These are phyloP conservation scores for Phanerodontia chrysosporium DNA, from an alignment of 768 basidiomycete genomes.

Conservation along the genomic window DNA sequence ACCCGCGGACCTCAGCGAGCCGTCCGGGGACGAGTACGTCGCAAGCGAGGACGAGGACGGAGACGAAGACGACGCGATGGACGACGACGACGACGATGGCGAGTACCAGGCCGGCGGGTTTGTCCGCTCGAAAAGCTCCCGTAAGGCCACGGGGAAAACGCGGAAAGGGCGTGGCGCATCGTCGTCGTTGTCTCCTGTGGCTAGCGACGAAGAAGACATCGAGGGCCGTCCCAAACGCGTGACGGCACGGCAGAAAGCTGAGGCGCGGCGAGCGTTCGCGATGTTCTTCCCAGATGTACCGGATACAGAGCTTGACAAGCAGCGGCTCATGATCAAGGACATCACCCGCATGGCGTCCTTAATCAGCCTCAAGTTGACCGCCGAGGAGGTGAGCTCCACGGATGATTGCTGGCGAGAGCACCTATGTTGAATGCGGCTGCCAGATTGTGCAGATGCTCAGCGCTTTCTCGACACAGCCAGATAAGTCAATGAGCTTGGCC, in stretches of 20 bases:
- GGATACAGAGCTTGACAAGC: constrained; percentile 40
- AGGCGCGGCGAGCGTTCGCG: constrained; percentile 56
- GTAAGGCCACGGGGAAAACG: constrained; percentile 7
- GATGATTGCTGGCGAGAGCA: neutral
- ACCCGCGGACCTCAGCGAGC: constrained; percentile 16
- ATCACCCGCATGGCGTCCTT: constrained; percentile 54
- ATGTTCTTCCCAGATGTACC: constrained; percentile 66
- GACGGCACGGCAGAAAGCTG: constrained; percentile 48
- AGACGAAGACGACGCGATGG: constrained; percentile 7
- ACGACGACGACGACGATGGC: constrained; percentile 27
- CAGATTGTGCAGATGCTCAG: constrained; percentile 80
- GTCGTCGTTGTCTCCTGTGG: neutral
- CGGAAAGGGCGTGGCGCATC: neutral
- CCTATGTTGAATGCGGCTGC: neutral
- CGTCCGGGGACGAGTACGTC: constrained; percentile 29
- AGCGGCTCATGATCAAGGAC: constrained; percentile 64
- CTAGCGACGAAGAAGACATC: neutral
- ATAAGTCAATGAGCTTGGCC: constrained; percentile 60
- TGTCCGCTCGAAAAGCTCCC: constrained; percentile 1
- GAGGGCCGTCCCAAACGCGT: constrained; percentile 22
- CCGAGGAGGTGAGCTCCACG: constrained; percentile 59
- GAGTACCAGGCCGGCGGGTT: constrained; percentile 26
- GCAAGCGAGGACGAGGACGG: constrained; percentile 9
- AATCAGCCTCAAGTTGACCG: constrained; percentile 67
- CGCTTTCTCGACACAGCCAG: constrained; percentile 65